phyloP scores from a whole-genome alignment of 805 yeast genomes.

The Monosporozyma aquatica region DNA sequence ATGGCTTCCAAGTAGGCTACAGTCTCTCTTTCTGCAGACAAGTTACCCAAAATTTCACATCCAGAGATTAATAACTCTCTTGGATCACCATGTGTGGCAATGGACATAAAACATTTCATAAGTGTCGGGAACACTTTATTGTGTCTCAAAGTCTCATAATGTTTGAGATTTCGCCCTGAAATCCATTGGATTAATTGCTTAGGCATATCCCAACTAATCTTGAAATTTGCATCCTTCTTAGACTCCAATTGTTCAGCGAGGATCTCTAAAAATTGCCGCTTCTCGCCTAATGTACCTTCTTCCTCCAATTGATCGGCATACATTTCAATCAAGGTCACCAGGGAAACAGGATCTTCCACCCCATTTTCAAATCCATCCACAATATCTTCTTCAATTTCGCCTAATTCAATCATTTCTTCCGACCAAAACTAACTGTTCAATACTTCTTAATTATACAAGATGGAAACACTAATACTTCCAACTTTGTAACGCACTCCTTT shows the following conservation, averaged over 20 bases:
- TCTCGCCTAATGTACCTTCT: constrained; percentile 34
- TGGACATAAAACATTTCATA: constrained; percentile 47
- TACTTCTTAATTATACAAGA: too few species aligned
- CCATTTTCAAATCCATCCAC: constrained; percentile 19
- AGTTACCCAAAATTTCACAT: constrained; percentile 47
- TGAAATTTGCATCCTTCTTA: constrained; percentile 44
- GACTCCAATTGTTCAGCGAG: constrained; percentile 37
- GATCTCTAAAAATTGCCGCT: constrained; percentile 38
- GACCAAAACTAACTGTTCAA: too few species aligned
- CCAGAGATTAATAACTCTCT: constrained; percentile 67
- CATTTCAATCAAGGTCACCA: constrained; percentile 26
- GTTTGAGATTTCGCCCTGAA: constrained; percentile 31
- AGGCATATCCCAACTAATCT: constrained; percentile 92
- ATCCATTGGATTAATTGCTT: constrained; percentile 49
- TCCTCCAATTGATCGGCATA: constrained; percentile 17
- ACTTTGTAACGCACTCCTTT: too few species aligned
- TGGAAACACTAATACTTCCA: too few species aligned
- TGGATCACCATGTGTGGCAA: constrained; percentile 67
- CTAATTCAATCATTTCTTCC: constrained; percentile 11
- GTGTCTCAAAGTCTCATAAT: constrained; percentile 19
- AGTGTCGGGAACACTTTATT: constrained; percentile 28
- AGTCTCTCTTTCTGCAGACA: constrained; percentile 12
- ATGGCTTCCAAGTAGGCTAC: constrained; percentile 4
- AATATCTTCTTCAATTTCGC: constrained; percentile 12
- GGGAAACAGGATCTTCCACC: constrained; percentile 22